phyloP scores from a whole-genome alignment of 2,329 filamentous ascomycete species.

The Cordyceps cateniannulata region DNA sequence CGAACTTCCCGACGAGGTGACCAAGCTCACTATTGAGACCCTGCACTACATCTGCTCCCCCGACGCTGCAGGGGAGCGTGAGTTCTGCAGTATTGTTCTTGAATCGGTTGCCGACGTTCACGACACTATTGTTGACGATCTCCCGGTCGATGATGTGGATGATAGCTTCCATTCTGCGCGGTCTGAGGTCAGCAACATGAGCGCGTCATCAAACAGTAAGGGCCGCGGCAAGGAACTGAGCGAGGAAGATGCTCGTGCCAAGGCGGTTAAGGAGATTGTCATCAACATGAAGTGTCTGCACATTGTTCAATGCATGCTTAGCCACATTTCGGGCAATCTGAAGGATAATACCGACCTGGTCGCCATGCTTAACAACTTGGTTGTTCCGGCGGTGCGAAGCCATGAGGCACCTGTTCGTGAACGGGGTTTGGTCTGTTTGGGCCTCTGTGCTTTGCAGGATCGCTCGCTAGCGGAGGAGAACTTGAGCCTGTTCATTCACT shows the following conservation, averaged over 20 bases:
- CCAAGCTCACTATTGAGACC: conserved; percentile 77
- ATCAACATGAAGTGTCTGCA: conserved; percentile 98
- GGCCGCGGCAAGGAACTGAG: conserved; percentile 37
- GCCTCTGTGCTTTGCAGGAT: conserved; percentile 85
- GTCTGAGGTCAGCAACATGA: conserved; percentile 71
- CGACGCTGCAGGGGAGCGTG: conserved; percentile 66
- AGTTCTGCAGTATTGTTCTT: conserved; percentile 78
- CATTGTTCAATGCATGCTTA: conserved; percentile 94
- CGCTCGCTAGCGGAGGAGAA: conserved; percentile 90
- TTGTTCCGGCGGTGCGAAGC: conserved; percentile 89
- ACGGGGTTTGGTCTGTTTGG: conserved; percentile 80
- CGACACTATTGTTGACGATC: conserved; percentile 77
- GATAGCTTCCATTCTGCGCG: conserved; percentile 89
- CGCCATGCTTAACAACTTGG: conserved; percentile 95
- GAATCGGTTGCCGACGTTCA: conserved; percentile 96
- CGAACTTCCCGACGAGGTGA: conserved; percentile 86
- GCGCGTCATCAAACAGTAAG: conserved; percentile 44
- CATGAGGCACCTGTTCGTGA: conserved; percentile 91
- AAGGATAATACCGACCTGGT: conserved; percentile 89
- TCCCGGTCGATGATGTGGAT: conserved; percentile 47
- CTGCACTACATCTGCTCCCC: conserved; percentile 77
- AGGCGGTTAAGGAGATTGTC: conserved; percentile 84
- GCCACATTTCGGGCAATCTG: conserved; percentile 81
- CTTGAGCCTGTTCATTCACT: conserved; percentile 86
- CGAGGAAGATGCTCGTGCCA: conserved; percentile 62